Evolutionary conservation across 805 yeast species (phyloP), one percentile per base, ranked within the genome.

Genomic region (Millerozyma miso): DNA sequence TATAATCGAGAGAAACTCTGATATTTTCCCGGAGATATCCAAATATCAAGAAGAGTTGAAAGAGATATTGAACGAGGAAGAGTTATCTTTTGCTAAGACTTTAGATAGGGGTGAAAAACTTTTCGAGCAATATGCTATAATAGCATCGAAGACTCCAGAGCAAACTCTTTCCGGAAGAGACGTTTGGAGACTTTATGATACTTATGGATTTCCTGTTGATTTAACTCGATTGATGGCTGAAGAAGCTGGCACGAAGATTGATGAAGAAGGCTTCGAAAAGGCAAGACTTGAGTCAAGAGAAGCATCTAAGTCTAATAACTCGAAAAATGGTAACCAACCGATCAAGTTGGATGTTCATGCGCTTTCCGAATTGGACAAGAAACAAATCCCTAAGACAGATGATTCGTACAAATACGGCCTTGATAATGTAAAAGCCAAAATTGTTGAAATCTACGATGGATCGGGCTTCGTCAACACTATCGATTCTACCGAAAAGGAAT

Each of bases 181-280:
- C 63, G 99, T 93, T 33, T 93, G 99, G 99, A 81, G 99, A 70
- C 75, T 93, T 55, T 93, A 93, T 58, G 99, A 93, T 58, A 93
- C 99, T 10, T 93, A 91, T 60, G 99, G 99, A 45, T 93, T 93
- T 85, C 99, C 99, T 32, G 97, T 89, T 44, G 99, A 93, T 69
- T 79, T 93, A 61, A 93, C 99, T 23, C 82, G 96, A 63, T 78
- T 93, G 62, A 93, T 93, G 99, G 99, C 99, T 37, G 98, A 91
- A 67, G 99, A 93, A 69, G 88, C 93, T 46, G 95, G 95, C 15
- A 78, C 93, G 55, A 83, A 81, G 56, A 91, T 93, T 50, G 97
- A 93, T 63, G 96, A 89, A 62, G 82, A 73, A 39, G 98, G 88
- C 31, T 93, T 93, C 59, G 97, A 90, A 67, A 79, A 79, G 53